phyloP scores from a whole-genome alignment of 352 stramenopile species.

The Pythium brachiatum region DNA sequence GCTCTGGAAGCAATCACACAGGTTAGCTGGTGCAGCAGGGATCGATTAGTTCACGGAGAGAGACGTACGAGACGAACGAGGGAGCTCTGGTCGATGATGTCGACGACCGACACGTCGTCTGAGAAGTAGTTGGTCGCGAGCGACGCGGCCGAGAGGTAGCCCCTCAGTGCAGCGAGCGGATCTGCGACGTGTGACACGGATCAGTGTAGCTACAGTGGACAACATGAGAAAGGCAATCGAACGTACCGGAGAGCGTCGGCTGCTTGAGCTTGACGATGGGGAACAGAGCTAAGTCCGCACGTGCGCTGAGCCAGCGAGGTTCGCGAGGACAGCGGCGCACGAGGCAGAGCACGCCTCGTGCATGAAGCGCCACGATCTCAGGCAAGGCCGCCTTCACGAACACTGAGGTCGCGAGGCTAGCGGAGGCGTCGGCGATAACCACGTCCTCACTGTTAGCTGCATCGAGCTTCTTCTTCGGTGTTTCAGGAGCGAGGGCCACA shows the following conservation, averaged over 20 bases:
- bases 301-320: constrained; percentile 74
- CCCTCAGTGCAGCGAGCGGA: constrained; percentile 55
- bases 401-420: constrained; percentile 35
- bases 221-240: not conserved
- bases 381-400: constrained; percentile 57
- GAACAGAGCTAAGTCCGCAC: constrained; percentile 65
- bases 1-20: constrained; percentile 36
- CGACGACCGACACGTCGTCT: constrained; percentile 60
- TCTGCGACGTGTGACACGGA: constrained; percentile 35
- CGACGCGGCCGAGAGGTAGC: constrained; percentile 72
- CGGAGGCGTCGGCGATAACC: constrained; percentile 5
- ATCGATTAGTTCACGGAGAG: not conserved
- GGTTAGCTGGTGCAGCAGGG: not conserved
- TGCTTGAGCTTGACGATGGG: constrained; percentile 70
- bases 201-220: not conserved
- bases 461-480: constrained; percentile 25
- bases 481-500: constrained; percentile 65
- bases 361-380: constrained; percentile 63
- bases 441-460: constrained; percentile 25
- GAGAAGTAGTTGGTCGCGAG: constrained; percentile 83
- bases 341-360: constrained; percentile 45
- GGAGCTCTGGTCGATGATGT: constrained; percentile 83
- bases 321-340: constrained; percentile 63
- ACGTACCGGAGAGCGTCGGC: constrained; percentile 51
- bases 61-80: constrained; percentile 71